Evolutionary conservation across 306 rosid genomes (phyloP), one percentile per base, ranked within the genome.

Genomic region (Dryas alaskensis): DNA sequence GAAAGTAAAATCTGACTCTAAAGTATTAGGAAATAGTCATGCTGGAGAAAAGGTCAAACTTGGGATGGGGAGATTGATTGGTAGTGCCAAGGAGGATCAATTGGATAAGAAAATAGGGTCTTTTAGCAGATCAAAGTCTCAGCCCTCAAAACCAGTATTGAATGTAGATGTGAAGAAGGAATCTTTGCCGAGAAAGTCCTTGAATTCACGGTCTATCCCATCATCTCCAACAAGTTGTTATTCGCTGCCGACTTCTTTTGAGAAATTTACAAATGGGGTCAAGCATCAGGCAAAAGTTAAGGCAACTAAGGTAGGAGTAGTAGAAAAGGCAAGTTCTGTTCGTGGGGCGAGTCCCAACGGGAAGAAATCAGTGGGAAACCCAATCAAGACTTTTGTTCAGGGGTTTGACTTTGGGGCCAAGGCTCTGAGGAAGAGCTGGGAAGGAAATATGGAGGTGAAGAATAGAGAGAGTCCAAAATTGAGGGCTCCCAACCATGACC

Each of bases 401-500:
- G 98, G 98, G 45, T 81, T 95, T 84, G 99, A 95, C 82, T 14
- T 92, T 49, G 97, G 97, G 39, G 89, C 96, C 74, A 94, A 94
- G 93, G 96, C 90, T 58, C 79, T 92, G 84, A 85, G 99, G 8
- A 95, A 89, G 90, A 92, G 99, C 73, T 95, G 99, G 99, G 99
- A 95, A 88, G 99, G 99, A 77, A 92, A 73, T 68, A 81, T 90
- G 87, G 99, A 95, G 72, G 75, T 86, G 48, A 92, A 85, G 85
- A 76, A 59, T 80, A 83, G 80, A 81, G 98, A 89, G 17, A 80
- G 78, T 72, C 80, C 96, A 7, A 91, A 84, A 63, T 84, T 65
- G 49, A 89, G 88, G 70, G 79, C 78, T 4, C 67, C 86, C n/a
- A 89, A 86, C 80, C 81, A 72, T 67, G 98, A 89, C 80, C 74